Evolutionary conservation across 1,284 basidiomycete species (phyloP), one percentile per base, ranked within the genome.

Genomic region (Cutaneotrichosporon cyanovorans): DNA sequence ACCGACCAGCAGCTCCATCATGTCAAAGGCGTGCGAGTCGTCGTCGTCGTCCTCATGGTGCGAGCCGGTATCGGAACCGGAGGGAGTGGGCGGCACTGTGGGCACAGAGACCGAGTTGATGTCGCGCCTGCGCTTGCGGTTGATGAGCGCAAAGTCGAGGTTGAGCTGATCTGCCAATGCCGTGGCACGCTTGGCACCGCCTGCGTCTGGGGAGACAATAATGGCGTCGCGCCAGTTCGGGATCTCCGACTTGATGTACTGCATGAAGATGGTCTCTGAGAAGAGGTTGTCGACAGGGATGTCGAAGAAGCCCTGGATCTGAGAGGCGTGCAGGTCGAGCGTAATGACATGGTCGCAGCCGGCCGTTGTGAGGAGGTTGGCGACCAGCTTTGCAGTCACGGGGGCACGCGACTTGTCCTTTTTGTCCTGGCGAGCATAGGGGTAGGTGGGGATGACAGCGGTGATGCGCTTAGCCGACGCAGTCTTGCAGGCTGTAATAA

Each of bases 291-390:
- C 93, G 47, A 96, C 92, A 15, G 93, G 95, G 59, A 98, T 92
- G 72, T 98, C 91, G 68, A 98, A 98, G 77, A 98, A 98, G 11
- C 93, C 93, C 71, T 98, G 93, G 57, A 98, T 97, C 76, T 98
- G 93, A 59, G 86, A 90, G 11, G 93, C 95, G 69, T 98, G 93
- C 34, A 98, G 77, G 69, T 98, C 93, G 83, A 98, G 92, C 18
- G 93, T 98, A 65, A 98, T 98, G 63, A 98, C 87, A 68, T 98
- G 93, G 75, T 98, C 92, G 59, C 89, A 92, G 23, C 93, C 93
- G 14, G 95, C 93, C 21, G 95, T 87, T 34, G 84, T 87, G 50
- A 98, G 78, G 82, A 98, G 92, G 74, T 97, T 98, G 38, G 93
- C 93, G 30, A 74, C 89, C 47, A 98, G 81, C 56, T 98, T 98